Percentiles rank a stretch among this genome's conserved stretches.
Evolutionary conservation across 2,329 filamentous ascomycete species (phyloP).

Genomic region (Trichocomaceae sp.): DNA sequence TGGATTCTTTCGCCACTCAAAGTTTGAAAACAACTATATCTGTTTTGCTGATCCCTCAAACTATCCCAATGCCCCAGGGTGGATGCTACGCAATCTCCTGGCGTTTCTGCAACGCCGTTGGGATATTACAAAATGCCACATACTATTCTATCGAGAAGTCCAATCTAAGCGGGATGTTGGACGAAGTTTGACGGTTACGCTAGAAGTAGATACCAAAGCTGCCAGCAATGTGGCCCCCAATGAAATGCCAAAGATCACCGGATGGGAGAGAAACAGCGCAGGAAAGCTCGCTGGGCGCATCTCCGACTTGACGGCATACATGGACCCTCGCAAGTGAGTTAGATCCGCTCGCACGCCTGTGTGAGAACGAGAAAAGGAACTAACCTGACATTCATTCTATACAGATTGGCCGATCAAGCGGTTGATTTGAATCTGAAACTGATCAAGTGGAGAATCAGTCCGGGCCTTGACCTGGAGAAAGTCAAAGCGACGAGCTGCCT

Average conservation of each 20-base stretch:
- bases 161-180: constrained; percentile 70
- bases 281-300: constrained; percentile 72
- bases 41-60: constrained; percentile 91
- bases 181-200: constrained; percentile 68
- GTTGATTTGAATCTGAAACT: constrained; percentile 95
- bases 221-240: constrained; percentile 20
- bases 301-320: constrained; percentile 81
- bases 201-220: constrained; percentile 39
- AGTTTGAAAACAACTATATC: constrained; percentile 70
- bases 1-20: constrained; percentile 73
- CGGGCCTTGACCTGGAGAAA: constrained; percentile 74
- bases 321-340: constrained; percentile 67
- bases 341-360: neutral
- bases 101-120: constrained; percentile 78
- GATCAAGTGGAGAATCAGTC: constrained; percentile 97
- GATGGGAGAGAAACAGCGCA: constrained; percentile 80
- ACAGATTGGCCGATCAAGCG: constrained; percentile 74
- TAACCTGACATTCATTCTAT: neutral
- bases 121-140: constrained; percentile 66
- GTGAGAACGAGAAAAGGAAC: too few relatives aligned
- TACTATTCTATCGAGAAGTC: constrained; percentile 84
- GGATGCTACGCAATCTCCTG: constrained; percentile 85
- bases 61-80: constrained; percentile 78
- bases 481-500: constrained; percentile 89
- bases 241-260: constrained; percentile 78